Conservation (phyloP, 768 basidiomycete species). For the Trametes cingulata region DNA sequence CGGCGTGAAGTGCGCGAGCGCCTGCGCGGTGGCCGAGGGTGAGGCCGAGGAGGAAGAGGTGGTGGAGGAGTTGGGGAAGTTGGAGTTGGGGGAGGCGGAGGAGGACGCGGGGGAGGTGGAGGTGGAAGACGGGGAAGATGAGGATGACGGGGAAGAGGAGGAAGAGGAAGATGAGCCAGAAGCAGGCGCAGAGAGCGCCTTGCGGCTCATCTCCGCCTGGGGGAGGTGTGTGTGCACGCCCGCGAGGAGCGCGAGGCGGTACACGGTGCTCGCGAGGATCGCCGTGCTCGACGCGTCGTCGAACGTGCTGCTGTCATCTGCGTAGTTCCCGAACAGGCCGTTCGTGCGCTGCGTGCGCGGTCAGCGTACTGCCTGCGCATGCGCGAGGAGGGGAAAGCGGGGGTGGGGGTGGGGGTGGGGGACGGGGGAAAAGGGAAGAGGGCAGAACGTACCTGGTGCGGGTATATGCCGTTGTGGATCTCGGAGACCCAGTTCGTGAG, state of each 20-base stretch:
- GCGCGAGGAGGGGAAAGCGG: too few species aligned
- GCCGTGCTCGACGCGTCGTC: slow-evolving; percentile 73
- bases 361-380: too few species aligned
- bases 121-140: not conserved
- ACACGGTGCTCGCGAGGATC: slow-evolving; percentile 75
- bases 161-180: not conserved
- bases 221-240: slow-evolving; percentile 52
- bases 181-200: slow-evolving; percentile 33
- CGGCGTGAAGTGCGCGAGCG: slow-evolving; percentile 49
- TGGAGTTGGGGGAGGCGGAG: slow-evolving; percentile 12
- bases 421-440: not conserved
- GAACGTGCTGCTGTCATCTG: slow-evolving; percentile 59
- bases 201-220: slow-evolving; percentile 57
- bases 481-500: slow-evolving; percentile 67
- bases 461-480: slow-evolving; percentile 74
- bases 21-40: slow-evolving; percentile 1
- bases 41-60: not conserved
- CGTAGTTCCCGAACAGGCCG: slow-evolving; percentile 72
- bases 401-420: slow-evolving; percentile 2
- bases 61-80: not conserved
- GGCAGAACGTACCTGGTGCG: slow-evolving; percentile 47
- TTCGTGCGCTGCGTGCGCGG: slow-evolving; percentile 43
- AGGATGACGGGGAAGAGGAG: slow-evolving; percentile 3
- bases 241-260: slow-evolving; percentile 61
- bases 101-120: slow-evolving; percentile 3